phyloP scores from a whole-genome alignment of 139 green algal species.

The Picochlorum sp. region DNA sequence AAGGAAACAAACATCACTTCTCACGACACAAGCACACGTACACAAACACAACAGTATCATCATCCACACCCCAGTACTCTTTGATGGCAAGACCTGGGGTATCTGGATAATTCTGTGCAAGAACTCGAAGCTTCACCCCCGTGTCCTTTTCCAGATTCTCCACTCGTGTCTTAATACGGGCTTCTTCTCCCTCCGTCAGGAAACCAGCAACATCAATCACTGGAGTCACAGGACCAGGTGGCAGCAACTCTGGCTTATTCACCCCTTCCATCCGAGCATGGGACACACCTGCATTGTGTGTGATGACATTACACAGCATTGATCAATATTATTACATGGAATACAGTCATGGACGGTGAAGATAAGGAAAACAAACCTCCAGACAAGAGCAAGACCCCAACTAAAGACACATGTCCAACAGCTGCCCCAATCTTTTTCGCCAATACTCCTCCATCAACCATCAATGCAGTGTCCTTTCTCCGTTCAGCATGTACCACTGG shows the following conservation, averaged over 20 bases:
- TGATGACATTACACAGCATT: neutral
- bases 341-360: too few relatives aligned
- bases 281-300: neutral
- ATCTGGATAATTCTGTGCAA: slow-evolving; percentile 96
- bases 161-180: slow-evolving; percentile 53
- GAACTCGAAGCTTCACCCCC: slow-evolving; percentile 84
- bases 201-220: slow-evolving; percentile 95
- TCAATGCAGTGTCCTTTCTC: too few relatives aligned
- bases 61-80: slow-evolving; percentile 96
- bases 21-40: slow-evolving; percentile 71
- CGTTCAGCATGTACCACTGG: too few relatives aligned
- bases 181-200: slow-evolving; percentile 73
- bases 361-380: too few relatives aligned
- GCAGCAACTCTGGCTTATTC: slow-evolving; percentile 94
- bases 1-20: neutral
- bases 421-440: too few relatives aligned
- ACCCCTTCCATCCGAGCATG: slow-evolving; percentile 78
- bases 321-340: too few relatives aligned
- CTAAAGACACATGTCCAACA: too few relatives aligned
- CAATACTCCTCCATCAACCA: too few relatives aligned
- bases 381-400: too few relatives aligned
- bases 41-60: slow-evolving; percentile 88
- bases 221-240: slow-evolving; percentile 48
- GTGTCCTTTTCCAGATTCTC: slow-evolving; percentile 76
- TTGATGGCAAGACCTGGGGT: slow-evolving; percentile 87